phyloP scores from a whole-genome alignment of 2,329 filamentous ascomycete species.

The Botryotinia globosa region DNA sequence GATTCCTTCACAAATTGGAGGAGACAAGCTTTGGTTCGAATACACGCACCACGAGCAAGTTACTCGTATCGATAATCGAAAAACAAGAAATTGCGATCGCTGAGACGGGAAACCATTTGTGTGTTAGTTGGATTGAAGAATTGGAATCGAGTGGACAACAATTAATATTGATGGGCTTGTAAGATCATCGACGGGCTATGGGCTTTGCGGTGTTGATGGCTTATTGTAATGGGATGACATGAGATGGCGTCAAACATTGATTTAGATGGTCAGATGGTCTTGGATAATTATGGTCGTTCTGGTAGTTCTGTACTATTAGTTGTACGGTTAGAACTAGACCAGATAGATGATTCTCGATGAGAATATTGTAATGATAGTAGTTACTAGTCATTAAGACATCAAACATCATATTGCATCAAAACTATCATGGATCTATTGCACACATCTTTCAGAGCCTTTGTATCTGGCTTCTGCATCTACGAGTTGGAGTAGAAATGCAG shows the following conservation, averaged over 20 bases:
- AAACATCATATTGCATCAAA: not conserved
- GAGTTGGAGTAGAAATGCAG: not conserved
- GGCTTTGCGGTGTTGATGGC: not conserved
- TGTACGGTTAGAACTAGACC: not conserved
- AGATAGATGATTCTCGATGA: not conserved
- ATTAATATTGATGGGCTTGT: conserved; percentile 52
- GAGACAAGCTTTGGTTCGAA: conserved; percentile 48
- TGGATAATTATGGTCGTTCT: not conserved
- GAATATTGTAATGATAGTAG: not conserved
- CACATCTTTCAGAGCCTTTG: not conserved
- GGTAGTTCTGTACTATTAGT: not conserved
- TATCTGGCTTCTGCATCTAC: not conserved
- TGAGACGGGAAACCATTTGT: conserved; percentile 42
- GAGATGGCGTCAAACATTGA: not conserved
- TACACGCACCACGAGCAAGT: conserved; percentile 44
- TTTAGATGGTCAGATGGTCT: not conserved
- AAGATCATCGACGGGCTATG: not conserved
- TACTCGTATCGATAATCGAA: conserved; percentile 44
- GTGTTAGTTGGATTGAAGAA: conserved; percentile 51
- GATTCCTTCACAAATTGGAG: conserved; percentile 49
- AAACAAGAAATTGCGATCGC: conserved; percentile 33
- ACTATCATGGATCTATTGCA: not conserved
- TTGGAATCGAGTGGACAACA: conserved; percentile 46
- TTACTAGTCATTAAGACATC: not conserved
- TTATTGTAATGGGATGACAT: not conserved